phyloP scores from a whole-genome alignment of 371 early-diverging fungal genomes.

The Choanephora cucurbitarum region DNA sequence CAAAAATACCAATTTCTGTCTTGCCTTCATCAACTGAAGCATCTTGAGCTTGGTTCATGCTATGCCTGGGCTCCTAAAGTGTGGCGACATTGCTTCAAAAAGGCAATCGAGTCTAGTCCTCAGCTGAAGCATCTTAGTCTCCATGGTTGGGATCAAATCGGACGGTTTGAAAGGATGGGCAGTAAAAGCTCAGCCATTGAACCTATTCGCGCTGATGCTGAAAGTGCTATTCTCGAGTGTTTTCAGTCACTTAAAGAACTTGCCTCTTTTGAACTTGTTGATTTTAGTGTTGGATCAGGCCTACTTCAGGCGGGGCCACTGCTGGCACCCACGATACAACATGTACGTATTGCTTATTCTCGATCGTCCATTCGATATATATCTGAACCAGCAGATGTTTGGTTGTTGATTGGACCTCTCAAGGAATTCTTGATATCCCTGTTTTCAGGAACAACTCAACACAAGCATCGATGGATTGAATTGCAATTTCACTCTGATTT shows the following conservation, averaged over 20 bases:
- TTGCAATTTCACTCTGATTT: slow-evolving; percentile 12
- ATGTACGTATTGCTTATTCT: slow-evolving; percentile 17
- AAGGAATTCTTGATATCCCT: slow-evolving; percentile 15
- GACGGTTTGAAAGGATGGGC: slow-evolving; percentile 15
- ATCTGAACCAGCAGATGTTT: slow-evolving; percentile 15
- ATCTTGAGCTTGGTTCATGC: slow-evolving; percentile 24
- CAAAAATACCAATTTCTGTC: slow-evolving; percentile 15
- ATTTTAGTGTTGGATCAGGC: slow-evolving; percentile 25
- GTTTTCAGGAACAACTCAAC: slow-evolving; percentile 3
- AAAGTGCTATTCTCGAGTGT: slow-evolving; percentile 20
- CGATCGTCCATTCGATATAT: slow-evolving; percentile 9
- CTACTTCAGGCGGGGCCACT: slow-evolving; percentile 11
- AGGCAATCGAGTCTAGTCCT: background rate
- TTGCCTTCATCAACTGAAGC: slow-evolving; percentile 9
- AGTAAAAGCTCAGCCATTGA: slow-evolving; percentile 15
- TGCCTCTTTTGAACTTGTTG: slow-evolving; percentile 6
- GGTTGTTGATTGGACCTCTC: slow-evolving; percentile 18
- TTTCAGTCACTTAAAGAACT: slow-evolving; percentile 11
- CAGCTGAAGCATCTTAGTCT: slow-evolving; percentile 8
- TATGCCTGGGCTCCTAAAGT: slow-evolving; percentile 26
- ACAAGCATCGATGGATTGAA: background rate
- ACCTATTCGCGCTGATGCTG: slow-evolving; percentile 22
- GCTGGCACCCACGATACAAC: slow-evolving; percentile 2
- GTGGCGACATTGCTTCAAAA: slow-evolving; percentile 11
- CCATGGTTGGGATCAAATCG: slow-evolving; percentile 30